Evolutionary conservation across 305 asterid genomes (phyloP).

Genomic region (Stenogyne calaminthoides): DNA sequence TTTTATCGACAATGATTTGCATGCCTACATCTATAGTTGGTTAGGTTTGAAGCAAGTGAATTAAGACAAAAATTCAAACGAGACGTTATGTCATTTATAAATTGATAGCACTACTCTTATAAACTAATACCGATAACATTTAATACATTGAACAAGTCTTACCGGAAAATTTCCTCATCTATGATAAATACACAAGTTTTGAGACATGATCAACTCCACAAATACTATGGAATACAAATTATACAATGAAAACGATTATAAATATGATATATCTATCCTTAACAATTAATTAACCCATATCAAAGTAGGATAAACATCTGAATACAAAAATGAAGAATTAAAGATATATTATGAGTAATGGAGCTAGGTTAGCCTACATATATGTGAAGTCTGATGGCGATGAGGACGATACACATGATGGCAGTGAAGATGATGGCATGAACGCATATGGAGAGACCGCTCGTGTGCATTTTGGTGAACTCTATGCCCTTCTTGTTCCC

Average conservation of each 20-base stretch:
- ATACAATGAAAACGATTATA: too few relatives aligned
- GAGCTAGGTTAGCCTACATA: constrained; percentile 39
- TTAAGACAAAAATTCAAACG: too few relatives aligned
- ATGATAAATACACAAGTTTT: too few relatives aligned
- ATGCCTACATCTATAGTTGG: background rate
- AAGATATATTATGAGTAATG: background rate
- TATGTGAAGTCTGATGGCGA: constrained; percentile 49
- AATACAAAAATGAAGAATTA: background rate
- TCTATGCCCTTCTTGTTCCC: constrained; percentile 39
- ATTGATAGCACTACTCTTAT: too few relatives aligned
- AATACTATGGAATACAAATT: too few relatives aligned
- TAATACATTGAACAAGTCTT: too few relatives aligned
- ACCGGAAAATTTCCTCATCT: too few relatives aligned
- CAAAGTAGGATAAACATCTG: background rate
- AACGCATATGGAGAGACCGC: constrained; percentile 47
- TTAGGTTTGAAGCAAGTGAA: too few relatives aligned
- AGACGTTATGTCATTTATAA: too few relatives aligned
- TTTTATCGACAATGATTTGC: background rate
- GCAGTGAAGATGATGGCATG: constrained; percentile 55
- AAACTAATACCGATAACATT: too few relatives aligned
- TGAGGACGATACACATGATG: constrained; percentile 42
- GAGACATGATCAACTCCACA: too few relatives aligned
- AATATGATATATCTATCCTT: background rate
- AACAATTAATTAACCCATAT: background rate
- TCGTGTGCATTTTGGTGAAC: constrained; percentile 51